These are phyloP conservation scores for Fusarium luffae DNA, from an alignment of 2,329 filamentous ascomycete genomes.

Conservation along the genomic window DNA sequence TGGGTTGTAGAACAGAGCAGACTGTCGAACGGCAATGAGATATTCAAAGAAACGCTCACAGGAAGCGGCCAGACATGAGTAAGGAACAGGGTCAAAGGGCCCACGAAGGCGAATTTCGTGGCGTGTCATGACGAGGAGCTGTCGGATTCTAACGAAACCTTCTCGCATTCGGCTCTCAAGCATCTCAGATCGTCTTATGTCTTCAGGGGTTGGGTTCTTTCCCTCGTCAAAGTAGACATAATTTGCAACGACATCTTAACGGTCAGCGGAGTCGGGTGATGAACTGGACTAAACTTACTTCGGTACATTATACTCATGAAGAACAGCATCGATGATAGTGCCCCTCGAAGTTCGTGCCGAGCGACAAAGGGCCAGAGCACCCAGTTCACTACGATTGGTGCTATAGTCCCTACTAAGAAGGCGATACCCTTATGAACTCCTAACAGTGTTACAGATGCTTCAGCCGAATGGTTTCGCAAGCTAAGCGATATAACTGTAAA, in stretches of 20 bases:
- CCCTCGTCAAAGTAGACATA: slow-evolving; percentile 70
- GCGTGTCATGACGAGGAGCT: slow-evolving; percentile 66
- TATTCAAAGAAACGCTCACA: slow-evolving; percentile 70
- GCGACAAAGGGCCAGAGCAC: slow-evolving; percentile 71
- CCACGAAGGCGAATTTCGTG: slow-evolving; percentile 69
- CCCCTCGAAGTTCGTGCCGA: slow-evolving; percentile 67
- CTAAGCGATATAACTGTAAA: slow-evolving; percentile 66
- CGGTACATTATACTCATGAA: slow-evolving; percentile 68
- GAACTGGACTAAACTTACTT: slow-evolving; percentile 47
- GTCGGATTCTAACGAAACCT: slow-evolving; percentile 67
- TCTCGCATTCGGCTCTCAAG: slow-evolving; percentile 69
- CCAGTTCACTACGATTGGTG: slow-evolving; percentile 68
- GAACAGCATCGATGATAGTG: slow-evolving; percentile 66
- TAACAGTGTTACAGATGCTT: slow-evolving; percentile 52
- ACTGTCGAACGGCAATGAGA: slow-evolving; percentile 67
- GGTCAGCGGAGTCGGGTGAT: background rate
- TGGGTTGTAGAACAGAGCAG: slow-evolving; percentile 67
- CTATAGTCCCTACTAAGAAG: slow-evolving; percentile 64
- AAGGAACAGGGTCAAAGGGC: slow-evolving; percentile 67
- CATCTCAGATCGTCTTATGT: slow-evolving; percentile 65
- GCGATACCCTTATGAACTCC: slow-evolving; percentile 61
- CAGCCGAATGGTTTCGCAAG: slow-evolving; percentile 48
- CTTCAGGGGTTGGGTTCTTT: slow-evolving; percentile 61
- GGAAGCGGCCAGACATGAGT: slow-evolving; percentile 64
- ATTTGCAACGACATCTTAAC: slow-evolving; percentile 60